A percentile compares a stretch with the other conserved stretches of the same genome.
These are phyloP conservation scores for Osmanthus fragrans DNA, from an alignment of 257 asterid genomes.

Conservation along the genomic window DNA sequence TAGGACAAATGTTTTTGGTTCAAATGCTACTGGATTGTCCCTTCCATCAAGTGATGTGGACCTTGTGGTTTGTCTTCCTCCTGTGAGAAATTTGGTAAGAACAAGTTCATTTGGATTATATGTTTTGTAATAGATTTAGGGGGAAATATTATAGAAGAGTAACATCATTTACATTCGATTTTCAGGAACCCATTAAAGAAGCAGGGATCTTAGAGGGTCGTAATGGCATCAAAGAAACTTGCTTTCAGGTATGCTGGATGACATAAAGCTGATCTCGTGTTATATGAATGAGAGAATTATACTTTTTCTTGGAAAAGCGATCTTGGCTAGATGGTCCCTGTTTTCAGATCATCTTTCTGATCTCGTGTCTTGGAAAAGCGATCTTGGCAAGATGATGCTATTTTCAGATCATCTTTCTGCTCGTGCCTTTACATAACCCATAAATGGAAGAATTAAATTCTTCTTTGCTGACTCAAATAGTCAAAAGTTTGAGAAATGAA, in stretches of 20 bases:
- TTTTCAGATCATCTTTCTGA: neutral
- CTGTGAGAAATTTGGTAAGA: constrained; percentile 98
- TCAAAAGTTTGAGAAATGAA: constrained; percentile 16
- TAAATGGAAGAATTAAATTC: neutral
- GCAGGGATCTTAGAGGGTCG: constrained; percentile 99
- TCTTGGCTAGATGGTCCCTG: neutral
- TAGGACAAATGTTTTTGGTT: constrained; percentile 87
- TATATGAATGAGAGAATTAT: constrained; percentile 1
- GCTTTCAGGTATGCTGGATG: constrained; percentile 77
- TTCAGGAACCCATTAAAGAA: constrained; percentile 97
- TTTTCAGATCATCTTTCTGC: neutral
- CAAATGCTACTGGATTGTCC: constrained; percentile 94
- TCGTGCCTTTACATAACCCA: neutral
- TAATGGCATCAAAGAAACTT: constrained; percentile 97
- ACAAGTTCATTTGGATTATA: constrained; percentile 3
- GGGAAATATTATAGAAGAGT: constrained; percentile 5
- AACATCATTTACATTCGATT: constrained; percentile 7
- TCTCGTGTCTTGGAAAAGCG: neutral
- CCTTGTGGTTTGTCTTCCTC: constrained; percentile 97
- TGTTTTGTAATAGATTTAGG: neutral
- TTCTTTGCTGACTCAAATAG: constrained; percentile 5
- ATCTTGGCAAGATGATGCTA: neutral
- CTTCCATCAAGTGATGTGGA: constrained; percentile 98
- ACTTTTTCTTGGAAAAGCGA: neutral
- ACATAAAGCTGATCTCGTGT: neutral